Conservation (phyloP, 257 asterid species). For the Petrea volubilis region DNA sequence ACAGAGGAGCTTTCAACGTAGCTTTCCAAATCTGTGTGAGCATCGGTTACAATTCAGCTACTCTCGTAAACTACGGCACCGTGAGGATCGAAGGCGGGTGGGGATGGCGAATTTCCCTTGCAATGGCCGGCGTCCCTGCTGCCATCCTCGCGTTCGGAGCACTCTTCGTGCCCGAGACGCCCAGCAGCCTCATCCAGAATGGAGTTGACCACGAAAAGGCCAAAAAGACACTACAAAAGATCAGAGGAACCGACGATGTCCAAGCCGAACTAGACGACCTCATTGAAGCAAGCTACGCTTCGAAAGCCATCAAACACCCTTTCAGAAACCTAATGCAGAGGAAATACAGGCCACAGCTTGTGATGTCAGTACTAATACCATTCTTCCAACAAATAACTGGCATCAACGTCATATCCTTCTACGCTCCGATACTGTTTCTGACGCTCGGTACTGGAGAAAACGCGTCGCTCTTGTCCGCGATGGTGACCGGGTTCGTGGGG, state of each 20-base stretch:
- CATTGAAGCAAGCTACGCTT: slow-evolving; percentile 6
- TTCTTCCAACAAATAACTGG: slow-evolving; percentile 19
- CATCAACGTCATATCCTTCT: slow-evolving; percentile 13
- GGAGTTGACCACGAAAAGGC: no score
- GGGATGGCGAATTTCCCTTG: no score
- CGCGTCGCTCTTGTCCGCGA: slow-evolving; percentile 10
- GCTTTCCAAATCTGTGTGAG: no score
- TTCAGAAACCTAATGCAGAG: slow-evolving; percentile 15
- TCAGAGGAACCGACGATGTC: neutral
- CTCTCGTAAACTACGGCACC: no score
- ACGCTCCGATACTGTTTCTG: slow-evolving; percentile 13
- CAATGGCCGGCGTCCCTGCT: no score
- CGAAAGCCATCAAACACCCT: slow-evolving; percentile 19
- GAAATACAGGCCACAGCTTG: slow-evolving; percentile 20
- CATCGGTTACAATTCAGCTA: no score
- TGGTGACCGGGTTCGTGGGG: slow-evolving; percentile 6
- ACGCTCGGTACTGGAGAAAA: slow-evolving; percentile 16
- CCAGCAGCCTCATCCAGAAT: no score
- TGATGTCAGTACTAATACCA: slow-evolving; percentile 13
- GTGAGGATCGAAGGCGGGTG: no score
- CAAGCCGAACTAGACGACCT: neutral
- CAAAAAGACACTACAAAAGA: no score
- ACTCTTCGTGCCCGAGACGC: no score
- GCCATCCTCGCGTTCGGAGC: no score
- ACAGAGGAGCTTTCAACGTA: no score